Evolutionary conservation across 306 rosid species (phyloP).

Genomic region (Cucumis hystrix): DNA sequence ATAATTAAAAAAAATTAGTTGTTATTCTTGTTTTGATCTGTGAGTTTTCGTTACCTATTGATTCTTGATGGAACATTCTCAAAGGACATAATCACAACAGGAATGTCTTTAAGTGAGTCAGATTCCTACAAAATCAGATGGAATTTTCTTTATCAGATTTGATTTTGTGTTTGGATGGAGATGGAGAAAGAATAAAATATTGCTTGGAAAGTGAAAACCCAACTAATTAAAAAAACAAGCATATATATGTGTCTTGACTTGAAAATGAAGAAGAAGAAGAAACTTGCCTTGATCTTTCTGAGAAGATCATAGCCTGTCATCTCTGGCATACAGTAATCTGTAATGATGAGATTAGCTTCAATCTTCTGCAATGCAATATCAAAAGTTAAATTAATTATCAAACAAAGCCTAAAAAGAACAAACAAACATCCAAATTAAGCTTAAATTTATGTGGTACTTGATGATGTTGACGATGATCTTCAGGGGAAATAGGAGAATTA

Average conservation of each 20-base stretch:
- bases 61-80: slow-evolving; percentile 80
- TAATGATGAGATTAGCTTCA: slow-evolving; percentile 64
- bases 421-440: background rate
- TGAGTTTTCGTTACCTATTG: slow-evolving; percentile 38
- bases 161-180: slow-evolving; percentile 8
- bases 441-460: background rate
- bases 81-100: slow-evolving; percentile 90
- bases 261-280: background rate
- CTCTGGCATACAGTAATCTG: slow-evolving; percentile 91
- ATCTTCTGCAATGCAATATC: slow-evolving; percentile 22
- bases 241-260: background rate
- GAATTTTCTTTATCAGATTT: slow-evolving; percentile 8
- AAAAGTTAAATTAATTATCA: background rate
- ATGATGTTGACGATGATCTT: background rate
- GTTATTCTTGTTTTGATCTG: too few species aligned
- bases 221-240: background rate
- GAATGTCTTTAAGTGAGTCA: slow-evolving; percentile 63
- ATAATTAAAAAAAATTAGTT: background rate
- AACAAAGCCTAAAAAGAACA: background rate
- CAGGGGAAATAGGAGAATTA: slow-evolving; percentile 14
- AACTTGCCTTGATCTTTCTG: slow-evolving; percentile 57
- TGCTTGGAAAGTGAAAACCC: background rate
- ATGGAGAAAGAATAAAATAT: background rate
- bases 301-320: slow-evolving; percentile 88
- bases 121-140: slow-evolving; percentile 44